phyloP scores from a whole-genome alignment of 1,284 basidiomycete species.

The Ceratobasidium sp. region DNA sequence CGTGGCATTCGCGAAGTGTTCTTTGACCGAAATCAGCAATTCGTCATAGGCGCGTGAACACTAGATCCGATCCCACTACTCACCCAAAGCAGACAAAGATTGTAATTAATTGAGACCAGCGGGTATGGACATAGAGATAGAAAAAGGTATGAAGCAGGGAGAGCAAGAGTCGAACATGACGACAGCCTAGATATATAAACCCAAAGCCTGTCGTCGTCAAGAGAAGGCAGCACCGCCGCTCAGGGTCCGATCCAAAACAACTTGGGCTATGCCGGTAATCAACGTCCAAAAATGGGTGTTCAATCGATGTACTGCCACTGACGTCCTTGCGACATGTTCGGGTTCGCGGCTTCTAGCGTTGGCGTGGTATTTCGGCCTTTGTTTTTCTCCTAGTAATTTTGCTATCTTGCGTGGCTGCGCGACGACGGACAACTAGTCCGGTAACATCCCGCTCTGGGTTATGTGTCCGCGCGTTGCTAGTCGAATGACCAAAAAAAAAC shows the following conservation, averaged over 20 bases:
- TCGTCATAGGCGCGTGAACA: not conserved
- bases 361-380: not conserved
- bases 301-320: conserved; percentile 4
- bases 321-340: not conserved
- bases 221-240: conserved; percentile 19
- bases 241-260: conserved; percentile 7
- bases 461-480: too few relatives aligned
- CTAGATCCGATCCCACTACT: not conserved
- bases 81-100: not conserved
- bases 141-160: not conserved
- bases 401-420: not conserved
- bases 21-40: not conserved
- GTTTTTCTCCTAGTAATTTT: not conserved
- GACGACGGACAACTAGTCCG: too few relatives aligned
- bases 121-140: not conserved
- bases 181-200: not conserved
- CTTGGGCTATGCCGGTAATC: conserved; percentile 6
- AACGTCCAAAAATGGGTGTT: not conserved
- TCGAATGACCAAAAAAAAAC: too few relatives aligned
- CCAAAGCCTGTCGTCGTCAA: conserved; percentile 2
- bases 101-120: not conserved
- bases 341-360: not conserved
- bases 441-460: too few relatives aligned
- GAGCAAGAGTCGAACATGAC: not conserved
- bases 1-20: not conserved